Base-by-base conservation (phyloP, 208 protist genomes). In the Endotrypanum monterogeii region DNA sequence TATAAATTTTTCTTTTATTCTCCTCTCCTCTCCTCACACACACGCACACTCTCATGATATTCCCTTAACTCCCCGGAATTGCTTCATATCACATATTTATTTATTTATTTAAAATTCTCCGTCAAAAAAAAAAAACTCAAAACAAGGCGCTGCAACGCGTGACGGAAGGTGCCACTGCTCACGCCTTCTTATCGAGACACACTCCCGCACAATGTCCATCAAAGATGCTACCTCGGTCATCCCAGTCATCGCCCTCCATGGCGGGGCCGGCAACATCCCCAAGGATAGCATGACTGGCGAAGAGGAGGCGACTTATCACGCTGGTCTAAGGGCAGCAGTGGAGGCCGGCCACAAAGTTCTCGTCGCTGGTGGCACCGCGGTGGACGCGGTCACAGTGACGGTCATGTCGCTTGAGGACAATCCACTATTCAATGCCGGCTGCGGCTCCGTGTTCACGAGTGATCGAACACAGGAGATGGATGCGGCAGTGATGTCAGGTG, bases 381-480 rank as follows among this genome's bases (percentile, higher is more conserved):
- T 80, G 75, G 75, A 80, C 28, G 75, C 75, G 30, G 75, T 80
- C 9, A 80, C 75, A 23, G 68, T 61, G 18, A 20, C 75, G 7
- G 75, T 80, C 3, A 67, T 80, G 37, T 73, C 75, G 39, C 71
- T 80, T 50, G 75, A 80, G 75, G 75, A 80, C 62, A 74, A 73
- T 63, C 75, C 75, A 30, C 75, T 80, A 39, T 80, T 80, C 75
- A 80, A 80, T 56, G 75, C 75, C 8, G 75, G 75, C 55, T 32
- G 75, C 69, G 75, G 75, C 55, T 57, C 75, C 58, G 75, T 80
- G 61, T 80, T 71, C 75, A 80, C 75, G 37, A 67, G 60, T n/a
- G 62, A 74, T 54, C 68, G 75, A 44, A 80, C 75, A n/a, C 75
- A 80, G 50, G 75, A 80, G 63, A 80, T 80, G 75, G 75, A 80